Evolutionary conservation across 2,329 filamentous ascomycete species (phyloP).

Genomic region (Apiospora pterosperma): DNA sequence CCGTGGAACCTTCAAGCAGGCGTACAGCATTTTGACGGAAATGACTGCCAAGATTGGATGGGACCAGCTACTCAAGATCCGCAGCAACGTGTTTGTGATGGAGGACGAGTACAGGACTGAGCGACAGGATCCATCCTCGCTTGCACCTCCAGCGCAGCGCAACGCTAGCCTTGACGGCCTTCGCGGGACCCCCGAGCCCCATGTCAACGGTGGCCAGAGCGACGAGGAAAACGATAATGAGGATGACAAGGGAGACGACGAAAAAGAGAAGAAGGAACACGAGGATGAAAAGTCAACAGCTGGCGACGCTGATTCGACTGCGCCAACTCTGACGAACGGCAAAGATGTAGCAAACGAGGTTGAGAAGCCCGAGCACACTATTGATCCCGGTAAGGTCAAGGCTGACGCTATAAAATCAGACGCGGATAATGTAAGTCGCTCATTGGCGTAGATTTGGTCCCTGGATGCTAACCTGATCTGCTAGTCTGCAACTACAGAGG

Average conservation of each 20-base stretch:
- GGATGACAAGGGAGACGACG: slow-evolving; percentile 31
- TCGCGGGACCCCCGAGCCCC: slow-evolving; percentile 63
- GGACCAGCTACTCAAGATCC: slow-evolving; percentile 91
- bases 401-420: slow-evolving; percentile 47
- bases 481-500: slow-evolving; percentile 62
- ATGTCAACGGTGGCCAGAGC: slow-evolving; percentile 41
- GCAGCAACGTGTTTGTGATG: slow-evolving; percentile 98
- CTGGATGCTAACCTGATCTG: slow-evolving; percentile 15
- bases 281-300: slow-evolving; percentile 20
- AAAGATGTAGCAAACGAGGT: slow-evolving; percentile 40
- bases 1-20: slow-evolving; percentile 92
- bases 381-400: slow-evolving; percentile 74
- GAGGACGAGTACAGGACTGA: slow-evolving; percentile 96
- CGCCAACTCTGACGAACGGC: slow-evolving; percentile 35
- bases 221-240: background rate
- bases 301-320: slow-evolving; percentile 28
- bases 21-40: slow-evolving; percentile 90
- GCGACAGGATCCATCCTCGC: slow-evolving; percentile 59
- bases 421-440: slow-evolving; percentile 15
- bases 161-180: slow-evolving; percentile 79
- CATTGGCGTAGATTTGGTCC: background rate
- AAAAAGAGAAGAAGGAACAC: slow-evolving; percentile 24
- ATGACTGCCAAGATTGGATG: slow-evolving; percentile 96
- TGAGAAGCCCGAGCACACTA: slow-evolving; percentile 77
- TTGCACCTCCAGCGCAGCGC: slow-evolving; percentile 49